Conservation (phyloP, 805 yeast species). For the Ogataea paraovalis region DNA sequence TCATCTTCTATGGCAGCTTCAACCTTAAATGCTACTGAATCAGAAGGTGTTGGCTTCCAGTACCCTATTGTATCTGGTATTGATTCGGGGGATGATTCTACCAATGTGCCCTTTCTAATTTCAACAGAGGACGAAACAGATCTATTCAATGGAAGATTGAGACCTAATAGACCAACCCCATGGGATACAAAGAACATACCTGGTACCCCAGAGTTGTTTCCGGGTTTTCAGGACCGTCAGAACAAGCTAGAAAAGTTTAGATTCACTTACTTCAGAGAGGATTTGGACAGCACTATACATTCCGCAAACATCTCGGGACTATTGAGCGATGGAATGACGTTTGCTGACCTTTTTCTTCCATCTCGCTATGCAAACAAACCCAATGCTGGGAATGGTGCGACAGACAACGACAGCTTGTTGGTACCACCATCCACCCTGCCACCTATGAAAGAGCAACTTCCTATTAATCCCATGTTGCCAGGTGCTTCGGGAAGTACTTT, state of each 20-base stretch:
- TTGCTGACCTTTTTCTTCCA: conserved; percentile 59
- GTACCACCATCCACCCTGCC: neutral
- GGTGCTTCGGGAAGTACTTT: neutral
- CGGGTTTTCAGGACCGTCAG: conserved; percentile 17
- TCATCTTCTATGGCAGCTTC: conserved; percentile 14
- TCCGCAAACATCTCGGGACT: conserved; percentile 85
- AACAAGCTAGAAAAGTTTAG: conserved; percentile 50
- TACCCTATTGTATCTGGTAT: conserved; percentile 33
- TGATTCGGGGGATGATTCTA: conserved; percentile 23
- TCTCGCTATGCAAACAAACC: conserved; percentile 29
- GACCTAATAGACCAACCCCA: conserved; percentile 74
- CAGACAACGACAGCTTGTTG: conserved; percentile 5
- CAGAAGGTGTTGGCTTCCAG: conserved; percentile 35
- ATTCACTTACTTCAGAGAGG: conserved; percentile 90
- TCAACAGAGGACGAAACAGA: conserved; percentile 52
- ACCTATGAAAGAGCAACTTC: conserved; percentile 1
- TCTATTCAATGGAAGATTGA: conserved; percentile 55
- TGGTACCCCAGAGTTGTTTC: conserved; percentile 7
- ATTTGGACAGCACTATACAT: conserved; percentile 83
- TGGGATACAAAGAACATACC: conserved; percentile 48
- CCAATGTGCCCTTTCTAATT: conserved; percentile 21
- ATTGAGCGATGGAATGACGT: conserved; percentile 51
- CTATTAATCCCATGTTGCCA: neutral
- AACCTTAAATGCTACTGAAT: conserved; percentile 3
- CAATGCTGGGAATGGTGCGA: neutral